Evolutionary conservation across 768 basidiomycete genomes (phyloP), one percentile per base, ranked within the genome.

Genomic region (Hypsizygus marmoreus): DNA sequence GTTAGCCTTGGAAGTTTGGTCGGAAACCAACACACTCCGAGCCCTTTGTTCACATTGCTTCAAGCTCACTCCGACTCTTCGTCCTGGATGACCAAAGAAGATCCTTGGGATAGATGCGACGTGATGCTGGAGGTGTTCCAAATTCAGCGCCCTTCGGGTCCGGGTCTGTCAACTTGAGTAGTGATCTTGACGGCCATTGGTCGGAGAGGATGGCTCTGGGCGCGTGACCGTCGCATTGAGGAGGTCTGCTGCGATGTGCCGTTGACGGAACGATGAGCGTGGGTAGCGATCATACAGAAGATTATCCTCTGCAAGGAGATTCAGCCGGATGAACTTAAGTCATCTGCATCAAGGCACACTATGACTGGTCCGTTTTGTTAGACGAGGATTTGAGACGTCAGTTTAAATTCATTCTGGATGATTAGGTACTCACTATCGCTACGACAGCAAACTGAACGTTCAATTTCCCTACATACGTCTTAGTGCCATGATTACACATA

Each of bases 281-380:
- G 52, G 45, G 59, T 50, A 29, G 54, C 53, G 42, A 63, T 63
- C 56, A 51, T 56, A 36, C 53, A 56, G 33, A 54, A 55, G 29
- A 54, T 58, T 43, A 60, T 58, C 29, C 57, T 59, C 55, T 60
- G 26, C 32, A 47, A 25, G 47, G 9, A 34, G 16, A 10, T 30
- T 49, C 33, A 46, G 32, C 20, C 13, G 16, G n/a, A 12, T 13
- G 22, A 17, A 26, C 24, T 19, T 28, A 14, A 26, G 36, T 33
- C 40, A 32, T 30, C 31, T 35, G 37, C 28, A 17, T 25, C 20
- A 22, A 31, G 25, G 40, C 57, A 47, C 51, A 57, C 51, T 37
- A 58, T 54, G 25, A 60, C 50, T 9, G 57, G 49, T 23, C 47
- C 38, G 33, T 54, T 58, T 56, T 59, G 30, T 43, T 6, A 12